Conservation (phyloP, 768 basidiomycete genomes). For the Psilocybe azurescens region DNA sequence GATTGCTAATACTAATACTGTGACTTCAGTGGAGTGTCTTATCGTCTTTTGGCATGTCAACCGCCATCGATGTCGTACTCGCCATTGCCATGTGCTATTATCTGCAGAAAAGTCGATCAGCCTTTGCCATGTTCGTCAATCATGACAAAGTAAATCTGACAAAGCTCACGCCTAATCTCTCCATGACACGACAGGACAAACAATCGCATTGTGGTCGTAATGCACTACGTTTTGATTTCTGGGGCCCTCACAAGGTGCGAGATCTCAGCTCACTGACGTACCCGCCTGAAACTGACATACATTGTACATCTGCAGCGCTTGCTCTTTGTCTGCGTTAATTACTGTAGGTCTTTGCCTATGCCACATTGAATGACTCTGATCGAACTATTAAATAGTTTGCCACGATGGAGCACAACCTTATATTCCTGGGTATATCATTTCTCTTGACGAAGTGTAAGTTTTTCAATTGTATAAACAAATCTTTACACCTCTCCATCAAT, state of each 20-base stretch:
- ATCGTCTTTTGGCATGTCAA: slow-evolving; percentile 16
- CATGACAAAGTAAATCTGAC: background rate
- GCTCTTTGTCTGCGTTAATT: slow-evolving; percentile 19
- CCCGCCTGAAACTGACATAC: background rate
- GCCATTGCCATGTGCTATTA: slow-evolving; percentile 21
- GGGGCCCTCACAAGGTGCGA: slow-evolving; percentile 15
- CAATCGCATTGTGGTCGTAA: slow-evolving; percentile 15
- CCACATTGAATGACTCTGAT: background rate
- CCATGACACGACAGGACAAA: slow-evolving; percentile 9
- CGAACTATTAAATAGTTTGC: slow-evolving; percentile 1
- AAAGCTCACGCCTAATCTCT: background rate
- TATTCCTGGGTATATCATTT: slow-evolving; percentile 20
- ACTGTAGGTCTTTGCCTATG: background rate
- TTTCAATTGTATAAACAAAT: background rate
- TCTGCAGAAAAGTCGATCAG: slow-evolving; percentile 17
- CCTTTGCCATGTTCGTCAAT: slow-evolving; percentile 8
- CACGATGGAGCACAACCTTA: slow-evolving; percentile 15
- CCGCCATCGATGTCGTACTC: slow-evolving; percentile 19
- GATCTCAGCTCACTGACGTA: background rate
- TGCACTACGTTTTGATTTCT: slow-evolving; percentile 22
- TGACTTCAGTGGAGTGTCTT: slow-evolving; percentile 16
- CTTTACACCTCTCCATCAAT: background rate
- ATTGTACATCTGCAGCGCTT: slow-evolving; percentile 13
- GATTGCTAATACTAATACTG: background rate
- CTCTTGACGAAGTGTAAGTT: slow-evolving; percentile 19